Conservation (phyloP, 1,139 yeast genomes). For the Candida neerlandica region DNA sequence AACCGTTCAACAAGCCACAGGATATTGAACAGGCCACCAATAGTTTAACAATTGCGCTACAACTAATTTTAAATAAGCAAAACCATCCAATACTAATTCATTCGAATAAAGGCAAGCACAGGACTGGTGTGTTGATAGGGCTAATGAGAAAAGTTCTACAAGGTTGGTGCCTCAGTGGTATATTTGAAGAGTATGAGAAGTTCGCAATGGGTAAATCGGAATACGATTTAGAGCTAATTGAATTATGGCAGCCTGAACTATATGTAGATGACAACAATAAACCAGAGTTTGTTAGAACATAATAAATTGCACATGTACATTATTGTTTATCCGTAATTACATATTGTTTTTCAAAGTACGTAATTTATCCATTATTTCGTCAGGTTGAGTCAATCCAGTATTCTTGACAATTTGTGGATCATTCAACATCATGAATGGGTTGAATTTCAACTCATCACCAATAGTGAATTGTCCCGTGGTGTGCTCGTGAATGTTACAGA, state of each 20-base stretch:
- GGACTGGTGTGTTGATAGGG: slow-evolving; percentile 91
- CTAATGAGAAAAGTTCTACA: slow-evolving; percentile 80
- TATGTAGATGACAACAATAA: slow-evolving; percentile 31
- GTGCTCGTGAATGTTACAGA: slow-evolving; percentile 55
- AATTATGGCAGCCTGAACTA: slow-evolving; percentile 51
- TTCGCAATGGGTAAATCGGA: slow-evolving; percentile 95
- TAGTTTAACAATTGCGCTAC: slow-evolving; percentile 63
- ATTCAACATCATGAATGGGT: slow-evolving; percentile 83
- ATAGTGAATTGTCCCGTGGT: slow-evolving; percentile 88
- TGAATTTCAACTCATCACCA: slow-evolving; percentile 76
- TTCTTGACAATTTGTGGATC: slow-evolving; percentile 59
- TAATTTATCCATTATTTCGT: slow-evolving; percentile 63
- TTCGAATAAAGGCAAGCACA: slow-evolving; percentile 92
- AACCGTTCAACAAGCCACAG: slow-evolving; percentile 65
- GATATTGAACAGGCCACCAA: slow-evolving; percentile 40
- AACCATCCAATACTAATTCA: slow-evolving; percentile 89
- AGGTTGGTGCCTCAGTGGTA: slow-evolving; percentile 93
- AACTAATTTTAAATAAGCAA: slow-evolving; percentile 62
- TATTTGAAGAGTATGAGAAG: slow-evolving; percentile 89
- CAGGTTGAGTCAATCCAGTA: slow-evolving; percentile 36
- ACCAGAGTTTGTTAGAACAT: slow-evolving; percentile 40
- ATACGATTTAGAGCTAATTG: slow-evolving; percentile 73
- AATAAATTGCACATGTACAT: not conserved
- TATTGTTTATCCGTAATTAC: slow-evolving; percentile 4
- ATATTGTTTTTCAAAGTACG: slow-evolving; percentile 69